phyloP scores from a whole-genome alignment of 2,329 filamentous ascomycete species.

The Myriosclerotinia scirpicola region DNA sequence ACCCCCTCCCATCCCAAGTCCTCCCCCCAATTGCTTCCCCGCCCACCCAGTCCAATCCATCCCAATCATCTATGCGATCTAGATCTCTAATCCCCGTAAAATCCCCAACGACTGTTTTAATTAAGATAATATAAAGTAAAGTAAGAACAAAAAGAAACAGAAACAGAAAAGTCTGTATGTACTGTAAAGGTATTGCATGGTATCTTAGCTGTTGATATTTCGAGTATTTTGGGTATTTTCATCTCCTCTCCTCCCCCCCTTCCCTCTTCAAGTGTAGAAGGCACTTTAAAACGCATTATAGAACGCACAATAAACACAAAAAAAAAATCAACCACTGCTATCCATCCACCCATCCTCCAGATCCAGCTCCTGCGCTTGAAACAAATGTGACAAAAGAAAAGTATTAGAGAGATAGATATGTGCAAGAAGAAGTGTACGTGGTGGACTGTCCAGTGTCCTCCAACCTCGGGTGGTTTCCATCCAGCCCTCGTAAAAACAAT shows the following conservation, averaged over 20 bases:
- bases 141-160: background rate
- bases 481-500: background rate
- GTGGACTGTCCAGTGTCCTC: background rate
- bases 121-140: background rate
- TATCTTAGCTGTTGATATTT: background rate
- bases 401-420: background rate
- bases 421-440: constrained; percentile 11
- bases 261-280: background rate
- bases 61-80: no score
- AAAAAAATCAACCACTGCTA: background rate
- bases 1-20: no score
- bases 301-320: background rate
- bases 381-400: constrained; percentile 15
- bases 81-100: no score
- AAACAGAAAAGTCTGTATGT: background rate
- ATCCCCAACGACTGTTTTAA: background rate
- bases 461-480: background rate
- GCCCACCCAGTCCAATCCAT: no score
- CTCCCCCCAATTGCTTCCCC: no score
- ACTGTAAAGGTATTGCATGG: background rate
- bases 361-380: background rate
- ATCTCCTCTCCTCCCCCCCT: background rate
- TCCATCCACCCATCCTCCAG: constrained; percentile 9
- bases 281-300: background rate
- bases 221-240: background rate